Percentiles rank a stretch among this genome's conserved stretches.
Conservation (phyloP, 768 basidiomycete genomes). For the Pholiota molesta region DNA sequence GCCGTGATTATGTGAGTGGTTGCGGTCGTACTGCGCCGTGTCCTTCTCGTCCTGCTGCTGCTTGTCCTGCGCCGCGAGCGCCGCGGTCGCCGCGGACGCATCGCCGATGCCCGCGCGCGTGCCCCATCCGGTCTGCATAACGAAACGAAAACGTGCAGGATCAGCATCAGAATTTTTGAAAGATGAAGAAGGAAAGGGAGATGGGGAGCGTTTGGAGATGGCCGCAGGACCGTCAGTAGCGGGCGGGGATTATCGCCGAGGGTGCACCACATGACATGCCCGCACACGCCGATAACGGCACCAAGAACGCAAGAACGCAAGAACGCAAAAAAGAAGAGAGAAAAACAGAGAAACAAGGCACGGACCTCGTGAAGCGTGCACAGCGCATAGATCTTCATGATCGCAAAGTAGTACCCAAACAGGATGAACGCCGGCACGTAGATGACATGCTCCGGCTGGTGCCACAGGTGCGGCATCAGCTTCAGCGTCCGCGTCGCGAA, state of each 20-base stretch:
- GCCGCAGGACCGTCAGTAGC: no score
- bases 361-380: conserved; percentile 88
- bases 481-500: conserved; percentile 76
- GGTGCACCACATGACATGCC: no score
- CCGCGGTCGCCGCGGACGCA: conserved; percentile 74
- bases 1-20: no score
- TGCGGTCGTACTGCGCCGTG: background rate
- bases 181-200: no score
- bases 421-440: conserved; percentile 85
- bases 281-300: no score
- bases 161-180: background rate
- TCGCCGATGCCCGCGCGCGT: conserved; percentile 95
- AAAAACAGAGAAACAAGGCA: conserved; percentile 3
- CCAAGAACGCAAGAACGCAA: no score
- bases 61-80: conserved; percentile 48
- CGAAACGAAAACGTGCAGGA: background rate
- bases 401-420: conserved; percentile 92
- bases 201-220: no score
- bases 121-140: conserved; percentile 87
- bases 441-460: conserved; percentile 73
- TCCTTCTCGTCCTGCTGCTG: conserved; percentile 32
- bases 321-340: no score
- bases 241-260: no score
- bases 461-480: conserved; percentile 82
- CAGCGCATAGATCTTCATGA: conserved; percentile 94